Percentiles rank a stretch among this genome's conserved stretches.
Conservation (phyloP, 257 asterid species). For the Solanum raphanifolium region DNA sequence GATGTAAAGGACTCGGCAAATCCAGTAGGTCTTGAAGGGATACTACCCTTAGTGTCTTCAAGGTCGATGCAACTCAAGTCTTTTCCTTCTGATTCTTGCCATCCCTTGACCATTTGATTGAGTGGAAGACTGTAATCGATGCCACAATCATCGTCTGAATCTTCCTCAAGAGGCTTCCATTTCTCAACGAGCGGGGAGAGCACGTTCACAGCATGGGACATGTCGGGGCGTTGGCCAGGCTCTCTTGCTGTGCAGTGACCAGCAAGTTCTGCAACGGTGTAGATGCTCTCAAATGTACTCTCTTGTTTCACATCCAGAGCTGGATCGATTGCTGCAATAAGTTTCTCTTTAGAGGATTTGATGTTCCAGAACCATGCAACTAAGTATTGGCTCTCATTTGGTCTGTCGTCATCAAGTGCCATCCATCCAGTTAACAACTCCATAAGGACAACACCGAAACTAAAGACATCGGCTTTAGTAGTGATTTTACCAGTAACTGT, state of each 20-base stretch:
- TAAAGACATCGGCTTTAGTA: constrained; percentile 80
- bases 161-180: constrained; percentile 69
- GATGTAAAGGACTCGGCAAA: constrained; percentile 86
- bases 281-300: constrained; percentile 37
- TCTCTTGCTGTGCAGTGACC: constrained; percentile 90
- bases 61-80: constrained; percentile 45
- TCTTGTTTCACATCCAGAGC: constrained; percentile 42
- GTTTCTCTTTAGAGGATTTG: constrained; percentile 51
- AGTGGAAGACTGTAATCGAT: constrained; percentile 89
- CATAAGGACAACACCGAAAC: constrained; percentile 85
- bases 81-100: constrained; percentile 77
- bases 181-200: constrained; percentile 66
- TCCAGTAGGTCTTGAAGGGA: constrained; percentile 82
- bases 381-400: constrained; percentile 79
- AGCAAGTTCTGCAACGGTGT: constrained; percentile 70
- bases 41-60: constrained; percentile 82
- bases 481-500: constrained; percentile 92
- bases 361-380: constrained; percentile 77
- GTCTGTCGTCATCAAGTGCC: constrained; percentile 71
- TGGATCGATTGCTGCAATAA: constrained; percentile 55
- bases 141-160: constrained; percentile 65
- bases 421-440: constrained; percentile 75
- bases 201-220: constrained; percentile 76
- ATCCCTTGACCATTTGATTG: constrained; percentile 79
- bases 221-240: constrained; percentile 79